phyloP scores from a whole-genome alignment of 805 yeast genomes.

The Metschnikowia bowlesiae region DNA sequence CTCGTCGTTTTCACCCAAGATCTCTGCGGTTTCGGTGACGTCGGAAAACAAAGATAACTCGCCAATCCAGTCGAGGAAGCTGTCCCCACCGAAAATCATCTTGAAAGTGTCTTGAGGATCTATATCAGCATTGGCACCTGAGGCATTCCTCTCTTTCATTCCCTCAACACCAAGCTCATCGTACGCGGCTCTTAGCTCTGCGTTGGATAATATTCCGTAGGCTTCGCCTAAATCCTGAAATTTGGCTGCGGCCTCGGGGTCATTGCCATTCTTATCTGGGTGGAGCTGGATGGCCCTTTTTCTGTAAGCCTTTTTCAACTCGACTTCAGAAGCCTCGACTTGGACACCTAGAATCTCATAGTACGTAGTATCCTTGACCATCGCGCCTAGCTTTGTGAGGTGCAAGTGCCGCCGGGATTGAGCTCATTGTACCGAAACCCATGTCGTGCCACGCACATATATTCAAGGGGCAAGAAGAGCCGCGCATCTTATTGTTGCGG shows the following conservation, averaged over 20 bases:
- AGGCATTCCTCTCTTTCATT: constrained; percentile 61
- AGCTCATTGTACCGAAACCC: background rate
- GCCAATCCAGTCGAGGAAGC: constrained; percentile 79
- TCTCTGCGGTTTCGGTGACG: constrained; percentile 58
- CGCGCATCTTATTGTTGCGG: too few species aligned
- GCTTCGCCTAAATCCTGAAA: constrained; percentile 72
- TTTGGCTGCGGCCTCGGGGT: constrained; percentile 80
- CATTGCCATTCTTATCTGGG: constrained; percentile 96
- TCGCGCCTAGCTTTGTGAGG: constrained; percentile 18
- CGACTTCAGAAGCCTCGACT: constrained; percentile 67
- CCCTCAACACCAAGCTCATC: constrained; percentile 71
- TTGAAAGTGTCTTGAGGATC: constrained; percentile 87
- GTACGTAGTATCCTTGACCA: constrained; percentile 84
- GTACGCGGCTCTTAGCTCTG: constrained; percentile 61
- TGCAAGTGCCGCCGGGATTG: background rate
- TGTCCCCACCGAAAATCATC: constrained; percentile 79
- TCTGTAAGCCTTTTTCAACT: constrained; percentile 84
- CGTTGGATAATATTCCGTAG: constrained; percentile 76
- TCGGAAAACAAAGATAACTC: constrained; percentile 78
- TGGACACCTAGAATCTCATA: constrained; percentile 74
- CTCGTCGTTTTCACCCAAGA: constrained; percentile 33
- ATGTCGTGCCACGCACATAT: background rate
- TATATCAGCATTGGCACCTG: constrained; percentile 61
- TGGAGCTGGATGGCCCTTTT: constrained; percentile 18
- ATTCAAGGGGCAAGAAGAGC: background rate